Evolutionary conservation across 208 protist species (phyloP), one percentile per base, ranked within the genome.

Genomic region (Borovskyia barvae): DNA sequence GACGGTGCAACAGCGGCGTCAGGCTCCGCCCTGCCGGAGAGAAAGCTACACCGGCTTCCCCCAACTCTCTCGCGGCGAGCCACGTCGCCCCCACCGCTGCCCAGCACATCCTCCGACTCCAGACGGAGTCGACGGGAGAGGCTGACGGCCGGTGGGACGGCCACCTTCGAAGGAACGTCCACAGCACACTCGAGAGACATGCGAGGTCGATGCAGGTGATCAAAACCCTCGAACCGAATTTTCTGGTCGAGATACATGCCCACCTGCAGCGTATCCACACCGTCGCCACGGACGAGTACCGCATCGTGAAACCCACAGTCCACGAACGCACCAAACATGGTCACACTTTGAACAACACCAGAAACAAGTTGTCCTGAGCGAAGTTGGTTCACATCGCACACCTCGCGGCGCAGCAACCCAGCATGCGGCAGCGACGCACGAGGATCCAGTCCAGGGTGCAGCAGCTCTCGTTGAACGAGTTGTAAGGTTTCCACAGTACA

Each of bases 251-350:
- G 53, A 42, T 80, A 52, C 45, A 59, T 59, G 42, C 87, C 87
- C 26, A 78, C 62, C 47, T 82, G 79, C 59, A 86, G 63, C 24
- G 54, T 55, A 55, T 89, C 77, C 55, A 85, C 66, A 17, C 58
- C 66, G 7, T 61, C 46, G 5, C 64, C 77, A 36, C 74, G 80
- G 58, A 94, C 69, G 17, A 94, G 72, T 12, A 90, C 75, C 5
- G 71, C 53, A 35, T 92, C 72, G 68, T 90, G 85, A 59, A 94
- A 55, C 17, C 88, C 88, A 43, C 75, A 85, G 71, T 94, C 85
- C 5, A 94, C 82, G 68, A 94, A 94, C 1, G 72, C 85, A 14
- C 88, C 88, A 58, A 94, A 94, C 37, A 85, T 80, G 9, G 82
- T 91, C 8, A 94, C 80, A 59, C 69, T 85, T 43, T 74, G 63